These are phyloP conservation scores for Populus deltoides DNA, from an alignment of 345 rosid genomes.

Conservation along the genomic window DNA sequence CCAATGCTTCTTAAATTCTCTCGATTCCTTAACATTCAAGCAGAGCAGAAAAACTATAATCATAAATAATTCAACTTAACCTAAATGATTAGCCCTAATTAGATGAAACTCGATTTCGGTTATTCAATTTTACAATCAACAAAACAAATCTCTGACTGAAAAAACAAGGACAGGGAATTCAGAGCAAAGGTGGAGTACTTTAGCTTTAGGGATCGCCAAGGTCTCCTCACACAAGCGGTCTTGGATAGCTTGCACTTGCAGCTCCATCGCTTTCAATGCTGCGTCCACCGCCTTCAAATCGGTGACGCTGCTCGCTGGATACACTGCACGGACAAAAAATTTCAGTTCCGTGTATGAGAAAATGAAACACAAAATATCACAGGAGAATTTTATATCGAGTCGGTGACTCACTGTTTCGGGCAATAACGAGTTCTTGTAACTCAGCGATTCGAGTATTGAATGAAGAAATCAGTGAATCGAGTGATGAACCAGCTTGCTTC, in stretches of 20 bases:
- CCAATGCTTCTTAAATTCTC: no score
- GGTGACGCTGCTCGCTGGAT: conserved; percentile 61
- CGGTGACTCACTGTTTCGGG: conserved; percentile 68
- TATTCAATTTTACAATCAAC: neutral
- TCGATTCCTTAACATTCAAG: no score
- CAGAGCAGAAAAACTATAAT: no score
- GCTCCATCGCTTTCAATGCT: conserved; percentile 75
- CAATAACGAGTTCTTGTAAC: conserved; percentile 87
- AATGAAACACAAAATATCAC: neutral
- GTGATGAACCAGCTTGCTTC: conserved; percentile 62
- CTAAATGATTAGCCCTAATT: no score
- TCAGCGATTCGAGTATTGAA: conserved; percentile 69
- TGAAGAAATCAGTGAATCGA: conserved; percentile 62
- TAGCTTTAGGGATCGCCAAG: conserved; percentile 81
- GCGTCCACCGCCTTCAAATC: conserved; percentile 70
- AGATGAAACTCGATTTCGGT: no score
- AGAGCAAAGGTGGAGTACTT: conserved; percentile 31
- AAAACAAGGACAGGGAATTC: neutral
- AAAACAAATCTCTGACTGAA: neutral
- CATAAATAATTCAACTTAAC: no score
- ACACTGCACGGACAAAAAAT: conserved; percentile 42
- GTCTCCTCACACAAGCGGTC: conserved; percentile 71
- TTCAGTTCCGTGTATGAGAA: neutral
- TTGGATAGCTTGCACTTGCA: conserved; percentile 73
- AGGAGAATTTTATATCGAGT: neutral